Evolutionary conservation across 495 filamentous ascomycete genomes (phyloP).

Genomic region (Rhypophila decipiens): DNA sequence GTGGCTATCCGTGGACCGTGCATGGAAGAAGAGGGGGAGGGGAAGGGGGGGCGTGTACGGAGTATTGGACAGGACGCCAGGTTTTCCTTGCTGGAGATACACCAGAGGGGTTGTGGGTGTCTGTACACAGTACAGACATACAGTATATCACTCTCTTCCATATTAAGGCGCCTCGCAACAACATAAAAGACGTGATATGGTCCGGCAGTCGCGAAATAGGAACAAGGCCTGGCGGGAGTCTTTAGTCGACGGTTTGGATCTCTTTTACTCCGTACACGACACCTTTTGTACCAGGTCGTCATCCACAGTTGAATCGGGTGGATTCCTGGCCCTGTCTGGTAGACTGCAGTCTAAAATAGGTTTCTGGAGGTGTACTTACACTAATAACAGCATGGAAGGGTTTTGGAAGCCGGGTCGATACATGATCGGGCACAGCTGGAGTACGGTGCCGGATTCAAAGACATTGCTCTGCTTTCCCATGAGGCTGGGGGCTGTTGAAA

Average conservation of each 20-base stretch:
- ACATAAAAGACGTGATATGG: constrained; percentile 24
- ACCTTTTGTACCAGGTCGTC: no score
- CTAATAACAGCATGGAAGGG: background rate
- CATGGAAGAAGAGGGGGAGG: background rate
- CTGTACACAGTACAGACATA: constrained; percentile 1
- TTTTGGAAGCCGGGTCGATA: background rate
- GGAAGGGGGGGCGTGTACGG: constrained; percentile 9
- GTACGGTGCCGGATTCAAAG: no score
- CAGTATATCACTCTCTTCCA: constrained; percentile 26
- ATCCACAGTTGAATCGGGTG: constrained; percentile 23
- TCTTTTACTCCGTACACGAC: no score
- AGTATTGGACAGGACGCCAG: constrained; percentile 4
- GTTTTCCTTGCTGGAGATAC: constrained; percentile 12
- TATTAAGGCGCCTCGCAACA: constrained; percentile 28
- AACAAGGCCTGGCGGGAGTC: background rate
- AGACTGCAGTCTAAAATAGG: constrained; percentile 11
- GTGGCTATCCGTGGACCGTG: background rate
- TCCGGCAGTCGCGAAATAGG: constrained; percentile 24
- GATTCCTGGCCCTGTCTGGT: constrained; percentile 17
- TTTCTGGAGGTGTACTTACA: background rate
- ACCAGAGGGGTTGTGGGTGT: constrained; percentile 10
- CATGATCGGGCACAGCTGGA: no score
- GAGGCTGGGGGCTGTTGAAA: no score
- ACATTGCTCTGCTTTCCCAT: no score
- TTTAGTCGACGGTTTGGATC: constrained; percentile 2